Evolutionary conservation across 192 early-diverging fungal species (phyloP), one percentile per base, ranked within the genome.

Genomic region (Coemansia sp.): DNA sequence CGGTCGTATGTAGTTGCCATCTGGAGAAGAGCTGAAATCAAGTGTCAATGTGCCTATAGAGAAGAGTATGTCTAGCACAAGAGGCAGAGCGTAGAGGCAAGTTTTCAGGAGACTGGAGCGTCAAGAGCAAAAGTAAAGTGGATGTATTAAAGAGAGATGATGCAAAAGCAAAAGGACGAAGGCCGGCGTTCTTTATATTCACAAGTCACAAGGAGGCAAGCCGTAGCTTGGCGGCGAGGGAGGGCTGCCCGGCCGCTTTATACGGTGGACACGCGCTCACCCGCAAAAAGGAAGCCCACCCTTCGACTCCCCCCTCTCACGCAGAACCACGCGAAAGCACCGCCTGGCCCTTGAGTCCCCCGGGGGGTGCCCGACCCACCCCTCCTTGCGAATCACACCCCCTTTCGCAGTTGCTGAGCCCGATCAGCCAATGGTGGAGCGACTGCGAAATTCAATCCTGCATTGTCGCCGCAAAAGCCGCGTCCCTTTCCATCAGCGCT

Each of bases 1-100:
- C 43, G 66, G 47, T 65, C 56, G 60, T 61, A 73, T 4, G 62
- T 47, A 4, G 73, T 75, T 14, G 73, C 69, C 78, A 81, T 75
- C 21, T 15, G 6, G 14, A 23, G 56, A 14, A 21, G 17, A 51
- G 27, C 17, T 15, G 17, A 39, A 35, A 17, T 53, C 22, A 41
- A 59, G 35, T 25, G 32, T 21, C 29, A 32, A 32, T 32, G 29
- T 32, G 27, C 27, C 27, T 27, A 27, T 27, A 27, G 27, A 11
- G 38, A 58, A 58, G 23, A 27, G 22, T 11, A 17, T 3, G 32
- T 9, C 27, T 27, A 27, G 27, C 27, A 27, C 27, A 5, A 32
- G 8, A 57, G 35, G 21, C 9, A 55, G 25, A 7, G 53, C 51
- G 51, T 3, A 21, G 10, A 22, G 51, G 21, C 23, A 68, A 19